Base-by-base conservation (phyloP, 495 filamentous ascomycete genomes). In the Neurospora tetrasperma region DNA sequence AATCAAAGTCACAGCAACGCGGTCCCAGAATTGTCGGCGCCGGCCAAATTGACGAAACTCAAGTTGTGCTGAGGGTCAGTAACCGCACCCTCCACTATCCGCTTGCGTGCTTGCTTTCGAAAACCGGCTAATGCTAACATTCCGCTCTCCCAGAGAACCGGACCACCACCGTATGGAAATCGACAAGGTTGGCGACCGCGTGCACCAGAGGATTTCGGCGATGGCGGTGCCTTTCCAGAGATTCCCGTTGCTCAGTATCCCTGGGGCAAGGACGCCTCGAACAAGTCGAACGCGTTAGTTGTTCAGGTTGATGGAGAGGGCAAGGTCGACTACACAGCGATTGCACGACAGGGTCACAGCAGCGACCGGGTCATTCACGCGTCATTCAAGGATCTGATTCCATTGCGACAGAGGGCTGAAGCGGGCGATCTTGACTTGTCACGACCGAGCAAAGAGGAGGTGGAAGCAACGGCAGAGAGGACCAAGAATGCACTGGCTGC, bases 211-310 rank as follows among this genome's bases (percentile, higher is more conserved):
- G 96, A 98, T 82, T 98, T 93, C 83, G 94, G 92, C 77, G 94
- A 98, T 85, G 96, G 96, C 72, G 96, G 96, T 77, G 94, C 95
- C 69, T 99, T 98, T 82, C 94, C 96, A 42, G 96, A 99, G 80
- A 90, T 99, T 62, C 90, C 91, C 35, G 89, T 98, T 68, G 96
- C 95, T 38, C 96, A 99, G 77, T 99, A 99, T 79, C 95, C 95
- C 59, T 90, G 97, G 94, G 96, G 96, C 43, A 88, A 92, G 72
- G 81, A 77, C 42, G 84, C 87, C 20, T 83, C 90, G 2, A 86
- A 87, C 5, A 90, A 85, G 7, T 94, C 92, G 70, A 98, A 97
- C 81, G 94, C 95, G 69, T 89, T 99, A 41, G 91, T 94, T 11
- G 86, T 98, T 38, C 93, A 97, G 79, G 94, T 98, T 70, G 93